Percentiles rank a stretch among this genome's conserved stretches.
Conservation (phyloP, 345 rosid genomes). For the Cardamine resedifolia region DNA sequence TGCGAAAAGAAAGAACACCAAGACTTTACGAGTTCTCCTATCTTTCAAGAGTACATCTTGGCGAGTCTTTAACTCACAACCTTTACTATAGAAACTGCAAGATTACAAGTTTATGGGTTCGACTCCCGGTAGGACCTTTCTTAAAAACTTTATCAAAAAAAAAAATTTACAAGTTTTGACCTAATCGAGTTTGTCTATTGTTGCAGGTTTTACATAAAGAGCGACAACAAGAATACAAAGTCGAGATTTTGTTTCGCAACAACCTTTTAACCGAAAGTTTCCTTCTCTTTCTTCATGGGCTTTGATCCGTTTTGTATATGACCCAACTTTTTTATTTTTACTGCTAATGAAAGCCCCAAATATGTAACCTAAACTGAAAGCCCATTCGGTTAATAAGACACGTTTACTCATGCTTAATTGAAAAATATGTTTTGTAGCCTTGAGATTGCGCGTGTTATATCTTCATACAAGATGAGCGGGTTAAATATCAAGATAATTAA, state of each 20-base stretch:
- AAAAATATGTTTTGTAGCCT: too few species aligned
- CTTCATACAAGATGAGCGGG: background rate
- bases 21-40: background rate
- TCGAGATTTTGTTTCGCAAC: too few species aligned
- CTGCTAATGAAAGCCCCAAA: background rate
- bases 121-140: constrained; percentile 91
- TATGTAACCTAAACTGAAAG: background rate
- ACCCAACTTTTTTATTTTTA: background rate
- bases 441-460: too few species aligned
- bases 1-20: background rate
- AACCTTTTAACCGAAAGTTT: too few species aligned
- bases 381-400: background rate
- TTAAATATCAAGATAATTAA: background rate
- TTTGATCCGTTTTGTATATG: background rate
- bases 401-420: too few species aligned
- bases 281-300: background rate
- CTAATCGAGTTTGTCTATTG: background rate
- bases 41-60: background rate
- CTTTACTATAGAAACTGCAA: too few species aligned
- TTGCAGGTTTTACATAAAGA: background rate
- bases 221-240: background rate
- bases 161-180: too few species aligned
- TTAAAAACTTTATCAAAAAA: too few species aligned
- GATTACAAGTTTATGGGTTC: too few species aligned
- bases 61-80: background rate